Base-by-base conservation (phyloP, 129 eudicot genomes). In the Gnaphalium uliginosum region DNA sequence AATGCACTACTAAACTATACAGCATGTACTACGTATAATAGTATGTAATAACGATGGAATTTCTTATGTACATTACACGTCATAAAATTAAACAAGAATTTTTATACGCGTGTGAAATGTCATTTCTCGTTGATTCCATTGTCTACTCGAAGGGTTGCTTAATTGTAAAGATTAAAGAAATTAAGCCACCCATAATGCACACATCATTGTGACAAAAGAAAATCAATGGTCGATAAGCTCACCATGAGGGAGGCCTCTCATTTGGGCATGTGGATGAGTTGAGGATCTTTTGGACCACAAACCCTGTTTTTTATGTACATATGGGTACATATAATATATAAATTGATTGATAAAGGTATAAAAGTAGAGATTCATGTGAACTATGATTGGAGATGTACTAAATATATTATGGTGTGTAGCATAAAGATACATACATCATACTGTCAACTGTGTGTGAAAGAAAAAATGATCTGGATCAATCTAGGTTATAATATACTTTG, bases 221-320 rank as follows among this genome's bases (percentile, higher is more conserved):
- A 13, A 62, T 62, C 35, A 62, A 62, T 17, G 67, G 35, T 26
- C 33, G 35, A 62, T 23, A 62, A 62, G 39, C 67, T 62, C 67
- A 62, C 26, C 35, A 25, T 3, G n/a, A 62, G 35, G 35, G 67
- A 62, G 8, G 39, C 67, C 35, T 27, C 39, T 4, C 67, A 14
- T 66, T 37, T 35, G 51, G 71, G 25, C 71, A 66, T 66, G 71
- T 66, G 53, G 29, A 66, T 66, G 71, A 35, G 71, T 32, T 66
- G 71, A 35, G 71, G 71, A 66, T 66, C 67, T 66, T 66, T 35
- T 33, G 27, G 71, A 66, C 71, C 48, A 66, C 71, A 66, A 53
- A 18, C n/a, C 21, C 14, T 37, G 27, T 66, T 19, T 66, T 66
- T 3, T 64, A 64, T 64, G 30, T 22, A 8, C 26, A 58, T 56